Conservation (phyloP, 1,284 basidiomycete species). For the Fereydounia khargensis region DNA sequence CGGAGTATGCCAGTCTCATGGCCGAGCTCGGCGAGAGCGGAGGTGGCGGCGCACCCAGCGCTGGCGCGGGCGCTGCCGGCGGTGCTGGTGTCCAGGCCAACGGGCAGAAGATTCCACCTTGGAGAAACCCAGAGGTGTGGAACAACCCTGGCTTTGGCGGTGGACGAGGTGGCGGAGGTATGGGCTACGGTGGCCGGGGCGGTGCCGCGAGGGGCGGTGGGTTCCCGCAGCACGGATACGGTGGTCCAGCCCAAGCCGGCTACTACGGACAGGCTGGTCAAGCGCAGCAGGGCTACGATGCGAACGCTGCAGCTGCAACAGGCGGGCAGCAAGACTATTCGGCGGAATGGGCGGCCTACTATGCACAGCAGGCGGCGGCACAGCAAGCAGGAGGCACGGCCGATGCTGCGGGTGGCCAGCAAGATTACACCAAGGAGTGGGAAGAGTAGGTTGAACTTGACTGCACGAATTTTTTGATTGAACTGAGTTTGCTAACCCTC, state of each 20-base stretch:
- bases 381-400: constrained; percentile 11
- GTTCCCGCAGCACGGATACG: constrained; percentile 13
- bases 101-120: constrained; percentile 54
- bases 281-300: constrained; percentile 4
- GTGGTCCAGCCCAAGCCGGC: constrained; percentile 2
- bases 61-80: constrained; percentile 10
- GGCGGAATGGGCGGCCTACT: constrained; percentile 56
- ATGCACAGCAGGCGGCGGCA: constrained; percentile 40
- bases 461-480: not conserved
- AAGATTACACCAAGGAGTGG: constrained; percentile 55
- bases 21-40: constrained; percentile 90
- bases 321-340: constrained; percentile 43
- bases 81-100: constrained; percentile 18
- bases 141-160: constrained; percentile 33
- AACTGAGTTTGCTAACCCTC: not conserved
- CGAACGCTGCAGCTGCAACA: constrained; percentile 1
- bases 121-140: constrained; percentile 55
- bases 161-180: constrained; percentile 11
- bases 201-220: too few relatives aligned
- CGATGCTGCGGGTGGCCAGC: constrained; percentile 4
- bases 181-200: constrained; percentile 8
- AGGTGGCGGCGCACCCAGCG: constrained; percentile 57
- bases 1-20: constrained; percentile 95
- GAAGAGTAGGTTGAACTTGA: constrained; percentile 29
- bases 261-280: not conserved